Evolutionary conservation across 768 basidiomycete genomes (phyloP), one percentile per base, ranked within the genome.

Genomic region (Clitopilus hobsonii): DNA sequence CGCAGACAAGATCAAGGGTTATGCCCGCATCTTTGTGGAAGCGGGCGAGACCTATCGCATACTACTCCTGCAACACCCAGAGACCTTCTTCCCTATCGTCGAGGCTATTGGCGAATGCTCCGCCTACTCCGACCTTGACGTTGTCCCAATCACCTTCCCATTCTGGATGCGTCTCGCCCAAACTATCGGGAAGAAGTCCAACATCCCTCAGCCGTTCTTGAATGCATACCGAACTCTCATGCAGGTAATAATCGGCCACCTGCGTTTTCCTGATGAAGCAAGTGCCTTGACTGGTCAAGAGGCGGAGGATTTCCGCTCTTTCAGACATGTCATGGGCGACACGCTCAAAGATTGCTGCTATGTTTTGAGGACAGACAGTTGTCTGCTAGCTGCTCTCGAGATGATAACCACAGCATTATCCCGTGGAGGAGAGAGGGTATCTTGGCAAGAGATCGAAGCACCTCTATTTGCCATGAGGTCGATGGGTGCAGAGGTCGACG

Each of bases 101-200:
- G 89, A 96, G 63, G 95, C 94, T 22, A 95, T 99, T 61, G 89
- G 89, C 7, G 83, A 89, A 64, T 98, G 96, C 65, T 89, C 97
- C 13, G 91, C 91, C 1, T 96, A 91, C 71, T 81, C 82, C 14
- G 94, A 98, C 67, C 86, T 98, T 55, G 97, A 98, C 65, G 90
- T 98, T 64, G 95, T 97, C 25, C 91, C 89, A 3, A 95, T 98
- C 69, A 98, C 97, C 10, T 98, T 98, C 76, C 86, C 89, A 25
- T 98, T 99, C 78, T 99, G 97, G 97, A 94, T 93, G 85, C 87
- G 90, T 16, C 86, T 99, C 29, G 89, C 94, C n/a, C 88, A 91
- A 64, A 86, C 83, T 53, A 84, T 98, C 23, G 86, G 87, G 52
- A 94, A 93, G 72, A 84, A 79, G 60, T 70, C 82, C 0, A 79